phyloP scores from a whole-genome alignment of 2,329 filamentous ascomycete genomes.

The Botrytis squamosa region DNA sequence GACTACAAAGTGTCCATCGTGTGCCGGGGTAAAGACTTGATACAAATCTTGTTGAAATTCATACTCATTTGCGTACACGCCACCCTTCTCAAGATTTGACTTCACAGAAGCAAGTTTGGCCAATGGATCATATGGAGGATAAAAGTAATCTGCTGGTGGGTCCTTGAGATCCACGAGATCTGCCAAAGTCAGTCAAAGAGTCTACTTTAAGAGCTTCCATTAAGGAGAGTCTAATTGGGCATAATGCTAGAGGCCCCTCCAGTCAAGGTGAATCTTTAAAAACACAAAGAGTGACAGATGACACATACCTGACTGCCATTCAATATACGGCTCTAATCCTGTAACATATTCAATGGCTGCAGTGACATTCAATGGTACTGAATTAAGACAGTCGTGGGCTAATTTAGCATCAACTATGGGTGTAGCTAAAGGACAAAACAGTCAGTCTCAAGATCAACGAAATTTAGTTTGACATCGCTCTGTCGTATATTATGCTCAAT shows the following conservation, averaged over 20 bases:
- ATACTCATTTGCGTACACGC: conserved; percentile 51
- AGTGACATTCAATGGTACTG: conserved; percentile 34
- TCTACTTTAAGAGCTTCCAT: neutral
- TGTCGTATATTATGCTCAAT: neutral
- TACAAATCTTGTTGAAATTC: conserved; percentile 56
- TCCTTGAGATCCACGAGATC: conserved; percentile 44
- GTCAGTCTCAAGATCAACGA: conserved; percentile 4
- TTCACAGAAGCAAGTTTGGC: conserved; percentile 47
- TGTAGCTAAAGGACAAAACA: conserved; percentile 27
- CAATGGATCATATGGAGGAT: conserved; percentile 50
- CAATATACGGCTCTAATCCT: conserved; percentile 34
- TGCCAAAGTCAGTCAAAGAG: conserved; percentile 22
- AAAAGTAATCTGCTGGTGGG: conserved; percentile 52
- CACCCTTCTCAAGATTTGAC: conserved; percentile 41
- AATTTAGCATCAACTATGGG: conserved; percentile 35
- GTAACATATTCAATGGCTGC: conserved; percentile 34
- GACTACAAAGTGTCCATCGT: conserved; percentile 65
- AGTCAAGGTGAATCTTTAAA: neutral
- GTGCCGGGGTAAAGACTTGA: conserved; percentile 51
- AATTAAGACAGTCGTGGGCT: conserved; percentile 37
- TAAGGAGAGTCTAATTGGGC: neutral
- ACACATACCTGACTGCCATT: conserved; percentile 37
- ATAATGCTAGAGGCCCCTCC: neutral
- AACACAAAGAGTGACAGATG: neutral
- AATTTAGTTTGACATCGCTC: neutral